Evolutionary conservation across 805 yeast species (phyloP).

Genomic region (Lipomyces oligophaga): DNA sequence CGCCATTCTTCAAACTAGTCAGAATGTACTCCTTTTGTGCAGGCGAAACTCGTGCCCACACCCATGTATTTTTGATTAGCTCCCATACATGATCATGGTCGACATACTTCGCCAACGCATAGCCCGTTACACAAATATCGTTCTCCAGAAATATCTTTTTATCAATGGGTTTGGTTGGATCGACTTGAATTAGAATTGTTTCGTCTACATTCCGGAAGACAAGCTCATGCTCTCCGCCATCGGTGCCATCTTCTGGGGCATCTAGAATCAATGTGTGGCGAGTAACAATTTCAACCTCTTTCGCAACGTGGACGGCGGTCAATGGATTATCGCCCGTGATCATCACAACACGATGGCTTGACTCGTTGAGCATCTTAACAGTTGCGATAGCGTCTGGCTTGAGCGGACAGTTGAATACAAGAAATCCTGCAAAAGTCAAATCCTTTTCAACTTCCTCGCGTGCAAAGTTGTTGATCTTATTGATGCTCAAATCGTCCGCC

Average conservation of each 20-base stretch:
- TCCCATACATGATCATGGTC: slow-evolving; percentile 66
- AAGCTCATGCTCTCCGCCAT: slow-evolving; percentile 48
- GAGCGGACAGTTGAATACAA: slow-evolving; percentile 96
- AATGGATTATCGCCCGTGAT: slow-evolving; percentile 98
- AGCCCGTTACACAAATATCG: slow-evolving; percentile 91
- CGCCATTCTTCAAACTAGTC: slow-evolving; percentile 75
- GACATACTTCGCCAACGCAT: slow-evolving; percentile 67
- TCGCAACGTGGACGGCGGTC: slow-evolving; percentile 97
- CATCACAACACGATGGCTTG: slow-evolving; percentile 94
- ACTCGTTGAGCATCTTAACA: slow-evolving; percentile 86
- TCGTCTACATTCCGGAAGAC: slow-evolving; percentile 86
- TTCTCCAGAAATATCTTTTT: slow-evolving; percentile 54
- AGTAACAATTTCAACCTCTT: slow-evolving; percentile 82
- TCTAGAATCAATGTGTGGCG: slow-evolving; percentile 83
- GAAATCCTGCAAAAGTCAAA: slow-evolving; percentile 81
- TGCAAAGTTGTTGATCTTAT: slow-evolving; percentile 54
- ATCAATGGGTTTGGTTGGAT: slow-evolving; percentile 56
- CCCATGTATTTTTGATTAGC: slow-evolving; percentile 87
- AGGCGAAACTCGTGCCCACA: slow-evolving; percentile 96
- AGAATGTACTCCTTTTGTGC: slow-evolving; percentile 89
- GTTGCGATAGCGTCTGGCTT: slow-evolving; percentile 89
- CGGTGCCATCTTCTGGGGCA: slow-evolving; percentile 68
- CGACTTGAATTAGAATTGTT: slow-evolving; percentile 62
- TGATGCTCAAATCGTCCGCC: slow-evolving; percentile 45
- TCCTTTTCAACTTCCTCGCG: slow-evolving; percentile 75